Percentiles rank a stretch among this genome's conserved stretches.
Evolutionary conservation across 108 stramenopile species (phyloP).

Genomic region (Ochromonas danica): DNA sequence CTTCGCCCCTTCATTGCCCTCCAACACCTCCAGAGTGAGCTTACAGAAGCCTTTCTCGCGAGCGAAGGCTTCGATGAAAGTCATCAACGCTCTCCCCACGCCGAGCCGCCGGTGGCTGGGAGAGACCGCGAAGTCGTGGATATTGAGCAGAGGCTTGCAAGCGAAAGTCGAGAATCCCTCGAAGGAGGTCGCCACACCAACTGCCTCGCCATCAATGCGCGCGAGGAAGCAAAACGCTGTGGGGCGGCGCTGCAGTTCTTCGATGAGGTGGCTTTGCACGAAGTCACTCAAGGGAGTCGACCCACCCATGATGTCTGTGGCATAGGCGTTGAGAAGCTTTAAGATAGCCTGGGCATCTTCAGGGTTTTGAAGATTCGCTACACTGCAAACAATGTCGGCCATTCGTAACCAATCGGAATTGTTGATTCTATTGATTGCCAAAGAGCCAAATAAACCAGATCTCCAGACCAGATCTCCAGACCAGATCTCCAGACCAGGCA

Average conservation of each 20-base stretch:
- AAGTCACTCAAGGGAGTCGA: neutral
- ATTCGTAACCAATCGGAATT: too few species aligned
- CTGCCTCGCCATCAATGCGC: neutral
- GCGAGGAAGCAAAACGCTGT: neutral
- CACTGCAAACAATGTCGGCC: too few species aligned
- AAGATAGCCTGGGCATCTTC: too few species aligned
- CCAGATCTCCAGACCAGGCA: too few species aligned
- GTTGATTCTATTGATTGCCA: too few species aligned
- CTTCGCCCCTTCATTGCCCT: neutral
- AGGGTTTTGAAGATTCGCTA: too few species aligned
- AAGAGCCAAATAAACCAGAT: too few species aligned
- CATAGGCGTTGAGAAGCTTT: neutral
- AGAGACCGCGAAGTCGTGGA: neutral
- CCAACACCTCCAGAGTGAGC: conserved; percentile 7
- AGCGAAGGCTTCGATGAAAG: neutral
- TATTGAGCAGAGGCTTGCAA: conserved; percentile 1
- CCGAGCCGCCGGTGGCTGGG: neutral
- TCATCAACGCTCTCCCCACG: neutral
- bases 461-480: too few species aligned
- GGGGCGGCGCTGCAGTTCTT: neutral
- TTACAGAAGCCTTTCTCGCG: neutral
- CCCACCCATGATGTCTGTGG: conserved; percentile 2
- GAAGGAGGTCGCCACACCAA: conserved; percentile 5
- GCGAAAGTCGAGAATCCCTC: conserved; percentile 21
- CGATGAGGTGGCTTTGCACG: neutral